Conservation (phyloP, 495 filamentous ascomycete genomes). For the Xanthoparmelia taractica region DNA sequence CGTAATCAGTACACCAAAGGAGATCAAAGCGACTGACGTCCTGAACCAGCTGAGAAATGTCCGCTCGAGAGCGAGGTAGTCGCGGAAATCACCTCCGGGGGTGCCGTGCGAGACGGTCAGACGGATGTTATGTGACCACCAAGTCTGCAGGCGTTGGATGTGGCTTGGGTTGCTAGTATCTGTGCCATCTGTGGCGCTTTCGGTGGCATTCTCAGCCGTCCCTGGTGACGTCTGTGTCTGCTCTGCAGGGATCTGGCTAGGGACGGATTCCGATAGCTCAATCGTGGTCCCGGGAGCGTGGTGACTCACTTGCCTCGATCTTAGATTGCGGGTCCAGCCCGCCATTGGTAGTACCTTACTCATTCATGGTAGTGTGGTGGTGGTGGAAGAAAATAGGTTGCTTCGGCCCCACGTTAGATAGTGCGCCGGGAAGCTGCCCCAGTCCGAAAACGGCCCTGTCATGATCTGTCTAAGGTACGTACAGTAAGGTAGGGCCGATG, state of each 20-base stretch:
- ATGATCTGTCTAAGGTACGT: too few species aligned
- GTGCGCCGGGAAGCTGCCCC: too few species aligned
- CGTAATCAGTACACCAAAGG: constrained; percentile 18
- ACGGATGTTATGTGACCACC: constrained; percentile 22
- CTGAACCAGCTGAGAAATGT: constrained; percentile 23
- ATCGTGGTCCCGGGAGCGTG: not conserved
- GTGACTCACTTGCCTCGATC: not conserved
- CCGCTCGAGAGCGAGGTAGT: constrained; percentile 26
- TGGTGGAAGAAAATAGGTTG: too few species aligned
- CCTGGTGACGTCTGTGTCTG: not conserved
- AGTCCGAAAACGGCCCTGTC: too few species aligned
- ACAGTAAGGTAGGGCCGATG: too few species aligned
- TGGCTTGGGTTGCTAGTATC: not conserved
- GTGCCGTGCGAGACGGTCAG: constrained; percentile 10
- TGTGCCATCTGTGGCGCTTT: not conserved
- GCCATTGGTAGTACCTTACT: too few species aligned
- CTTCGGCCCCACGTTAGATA: too few species aligned
- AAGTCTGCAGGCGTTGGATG: not conserved
- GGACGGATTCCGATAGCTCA: constrained; percentile 5
- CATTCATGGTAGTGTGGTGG: too few species aligned
- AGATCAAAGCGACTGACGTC: constrained; percentile 18
- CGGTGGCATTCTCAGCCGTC: not conserved
- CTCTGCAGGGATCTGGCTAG: not conserved
- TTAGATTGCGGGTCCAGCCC: too few species aligned
- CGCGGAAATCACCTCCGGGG: constrained; percentile 16